A percentile compares a stretch with the other conserved stretches of the same genome.
These are phyloP conservation scores for Xylariaceae sp. DNA, from an alignment of 2,329 filamentous ascomycete genomes.

Conservation along the genomic window DNA sequence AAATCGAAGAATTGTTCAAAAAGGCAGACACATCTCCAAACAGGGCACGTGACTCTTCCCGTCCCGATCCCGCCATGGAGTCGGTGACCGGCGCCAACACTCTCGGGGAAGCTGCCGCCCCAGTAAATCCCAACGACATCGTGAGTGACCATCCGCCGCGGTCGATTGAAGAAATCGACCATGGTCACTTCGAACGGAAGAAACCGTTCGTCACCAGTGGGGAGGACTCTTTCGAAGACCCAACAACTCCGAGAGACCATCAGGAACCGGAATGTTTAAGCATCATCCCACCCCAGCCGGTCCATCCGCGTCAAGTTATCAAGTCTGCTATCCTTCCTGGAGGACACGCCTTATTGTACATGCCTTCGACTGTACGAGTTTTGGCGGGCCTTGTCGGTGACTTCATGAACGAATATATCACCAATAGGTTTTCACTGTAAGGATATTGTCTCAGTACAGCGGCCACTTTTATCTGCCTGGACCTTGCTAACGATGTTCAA, in stretches of 20 bases:
- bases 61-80: slow-evolving; percentile 1
- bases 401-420: slow-evolving; percentile 71
- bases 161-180: slow-evolving; percentile 35
- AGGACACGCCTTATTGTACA: slow-evolving; percentile 81
- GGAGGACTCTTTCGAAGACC: slow-evolving; percentile 33
- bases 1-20: slow-evolving; percentile 49
- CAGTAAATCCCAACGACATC: slow-evolving; percentile 35
- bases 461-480: too few relatives aligned
- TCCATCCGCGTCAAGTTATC: slow-evolving; percentile 49
- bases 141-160: slow-evolving; percentile 31
- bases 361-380: slow-evolving; percentile 66
- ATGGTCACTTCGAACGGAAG: slow-evolving; percentile 34
- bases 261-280: slow-evolving; percentile 26
- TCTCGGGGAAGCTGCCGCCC: slow-evolving; percentile 45
- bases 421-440: slow-evolving; percentile 64
- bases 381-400: slow-evolving; percentile 77
- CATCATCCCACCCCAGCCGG: slow-evolving; percentile 43
- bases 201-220: slow-evolving; percentile 18
- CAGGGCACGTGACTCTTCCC: slow-evolving; percentile 2
- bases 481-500: too few relatives aligned
- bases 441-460: too few relatives aligned
- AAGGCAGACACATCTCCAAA: slow-evolving; percentile 6
- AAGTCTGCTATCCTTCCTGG: slow-evolving; percentile 66
- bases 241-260: slow-evolving; percentile 45
- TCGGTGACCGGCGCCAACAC: slow-evolving; percentile 26